phyloP scores from a whole-genome alignment of 2,329 filamentous ascomycete genomes.

The Fusarium hainanense region DNA sequence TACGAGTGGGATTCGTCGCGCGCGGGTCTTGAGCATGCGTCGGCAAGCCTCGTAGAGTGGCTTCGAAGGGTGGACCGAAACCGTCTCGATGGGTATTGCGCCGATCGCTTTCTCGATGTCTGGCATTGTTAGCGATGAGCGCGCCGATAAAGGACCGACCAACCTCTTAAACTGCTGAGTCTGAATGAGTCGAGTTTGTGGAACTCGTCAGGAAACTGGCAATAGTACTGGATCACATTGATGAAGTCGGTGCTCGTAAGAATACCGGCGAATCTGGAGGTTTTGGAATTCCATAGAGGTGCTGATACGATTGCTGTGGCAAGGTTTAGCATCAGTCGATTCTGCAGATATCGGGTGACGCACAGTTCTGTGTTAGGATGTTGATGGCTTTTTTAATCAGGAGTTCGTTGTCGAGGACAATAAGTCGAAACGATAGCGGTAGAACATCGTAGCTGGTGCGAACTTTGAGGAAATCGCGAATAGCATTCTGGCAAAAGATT shows the following conservation, averaged over 20 bases:
- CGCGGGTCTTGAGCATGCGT: slow-evolving; percentile 92
- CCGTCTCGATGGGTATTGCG: slow-evolving; percentile 89
- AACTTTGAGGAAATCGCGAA: slow-evolving; percentile 95
- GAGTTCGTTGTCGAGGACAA: slow-evolving; percentile 93
- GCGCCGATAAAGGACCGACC: not conserved
- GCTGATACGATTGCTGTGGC: slow-evolving; percentile 91
- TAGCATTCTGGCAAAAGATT: slow-evolving; percentile 72
- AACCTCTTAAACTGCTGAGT: slow-evolving; percentile 90
- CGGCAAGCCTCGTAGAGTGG: slow-evolving; percentile 96
- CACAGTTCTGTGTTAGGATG: slow-evolving; percentile 96
- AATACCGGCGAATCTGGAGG: slow-evolving; percentile 91
- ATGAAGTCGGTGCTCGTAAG: slow-evolving; percentile 97
- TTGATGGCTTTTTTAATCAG: slow-evolving; percentile 97
- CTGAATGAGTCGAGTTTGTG: slow-evolving; percentile 93
- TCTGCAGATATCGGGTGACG: slow-evolving; percentile 34
- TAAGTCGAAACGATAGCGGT: slow-evolving; percentile 93
- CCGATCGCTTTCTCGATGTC: slow-evolving; percentile 96
- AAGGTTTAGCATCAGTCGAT: slow-evolving; percentile 29
- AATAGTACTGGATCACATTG: slow-evolving; percentile 99
- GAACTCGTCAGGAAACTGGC: slow-evolving; percentile 92
- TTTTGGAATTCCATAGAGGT: slow-evolving; percentile 94
- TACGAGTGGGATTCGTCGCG: slow-evolving; percentile 91
- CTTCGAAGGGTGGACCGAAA: slow-evolving; percentile 91
- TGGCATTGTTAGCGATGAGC: slow-evolving; percentile 53
- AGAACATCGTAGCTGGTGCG: slow-evolving; percentile 98